phyloP scores from a whole-genome alignment of 2,329 filamentous ascomycete species.

The Leptographium procerum region DNA sequence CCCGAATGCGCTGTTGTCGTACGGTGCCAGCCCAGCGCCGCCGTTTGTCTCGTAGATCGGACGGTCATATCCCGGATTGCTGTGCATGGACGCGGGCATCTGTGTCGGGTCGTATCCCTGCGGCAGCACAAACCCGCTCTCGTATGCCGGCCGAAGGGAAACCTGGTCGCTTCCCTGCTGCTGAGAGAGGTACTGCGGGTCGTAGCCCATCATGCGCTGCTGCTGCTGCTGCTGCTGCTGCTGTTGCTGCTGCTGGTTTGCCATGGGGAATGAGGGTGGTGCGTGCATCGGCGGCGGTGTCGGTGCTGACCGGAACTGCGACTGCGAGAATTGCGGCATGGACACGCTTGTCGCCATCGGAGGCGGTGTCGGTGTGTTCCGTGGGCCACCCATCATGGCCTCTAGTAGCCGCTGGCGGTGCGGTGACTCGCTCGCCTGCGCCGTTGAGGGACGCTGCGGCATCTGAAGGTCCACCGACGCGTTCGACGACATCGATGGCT shows the following conservation, averaged over 20 bases:
- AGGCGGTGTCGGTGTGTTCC: slow-evolving; percentile 41
- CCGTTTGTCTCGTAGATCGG: slow-evolving; percentile 21
- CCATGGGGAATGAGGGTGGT: neutral
- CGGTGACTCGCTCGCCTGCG: slow-evolving; percentile 36
- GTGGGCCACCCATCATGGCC: slow-evolving; percentile 18
- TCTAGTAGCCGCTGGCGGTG: slow-evolving; percentile 39
- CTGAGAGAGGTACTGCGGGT: slow-evolving; percentile 30
- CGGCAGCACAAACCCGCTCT: slow-evolving; percentile 26
- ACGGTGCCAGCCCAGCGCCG: slow-evolving; percentile 16
- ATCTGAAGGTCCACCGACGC: slow-evolving; percentile 18
- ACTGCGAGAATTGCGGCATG: slow-evolving; percentile 14
- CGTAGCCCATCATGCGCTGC: slow-evolving; percentile 27
- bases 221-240: slow-evolving; percentile 2
- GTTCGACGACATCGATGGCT: slow-evolving; percentile 11
- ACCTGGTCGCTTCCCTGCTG: slow-evolving; percentile 19
- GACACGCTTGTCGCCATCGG: slow-evolving; percentile 10
- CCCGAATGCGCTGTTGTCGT: slow-evolving; percentile 24
- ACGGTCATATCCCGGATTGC: slow-evolving; percentile 26
- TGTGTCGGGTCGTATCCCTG: slow-evolving; percentile 25
- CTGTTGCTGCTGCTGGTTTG: slow-evolving; percentile 6
- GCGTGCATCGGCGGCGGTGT: slow-evolving; percentile 29
- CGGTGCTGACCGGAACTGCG: slow-evolving; percentile 22
- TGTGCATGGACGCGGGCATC: slow-evolving; percentile 15
- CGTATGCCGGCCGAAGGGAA: slow-evolving; percentile 31
- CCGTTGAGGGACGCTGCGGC: slow-evolving; percentile 37